Conservation (phyloP, 2,329 filamentous ascomycete species). For the Colletotrichum echinochloae region DNA sequence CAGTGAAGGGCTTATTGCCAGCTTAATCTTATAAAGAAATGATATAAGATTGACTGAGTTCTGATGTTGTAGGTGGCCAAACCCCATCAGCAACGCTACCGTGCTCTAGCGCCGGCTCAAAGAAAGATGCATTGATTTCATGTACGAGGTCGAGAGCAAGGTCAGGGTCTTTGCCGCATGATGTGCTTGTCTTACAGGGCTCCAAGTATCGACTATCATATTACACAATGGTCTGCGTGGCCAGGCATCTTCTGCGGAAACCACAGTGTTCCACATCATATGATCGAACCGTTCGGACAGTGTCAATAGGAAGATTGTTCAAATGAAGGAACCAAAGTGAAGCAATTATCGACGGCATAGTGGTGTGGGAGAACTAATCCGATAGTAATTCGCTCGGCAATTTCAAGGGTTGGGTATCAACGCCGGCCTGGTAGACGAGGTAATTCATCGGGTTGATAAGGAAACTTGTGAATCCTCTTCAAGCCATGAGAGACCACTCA, state of each 20-base stretch:
- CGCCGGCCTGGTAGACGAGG: conserved; percentile 40
- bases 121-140: conserved; percentile 42
- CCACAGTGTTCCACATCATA: conserved; percentile 45
- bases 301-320: conserved; percentile 42
- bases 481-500: conserved; percentile 42
- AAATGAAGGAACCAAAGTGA: conserved; percentile 43
- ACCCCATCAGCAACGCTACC: conserved; percentile 45
- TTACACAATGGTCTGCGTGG: conserved; percentile 42
- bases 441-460: neutral
- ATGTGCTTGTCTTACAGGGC: conserved; percentile 24
- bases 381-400: conserved; percentile 43
- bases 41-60: neutral
- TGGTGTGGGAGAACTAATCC: conserved; percentile 44
- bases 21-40: conserved; percentile 47
- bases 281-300: conserved; percentile 42
- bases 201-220: conserved; percentile 45
- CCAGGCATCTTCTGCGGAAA: conserved; percentile 43
- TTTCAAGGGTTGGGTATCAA: conserved; percentile 44
- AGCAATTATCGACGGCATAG: conserved; percentile 43
- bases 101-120: conserved; percentile 43
- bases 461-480: neutral
- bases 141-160: conserved; percentile 43
- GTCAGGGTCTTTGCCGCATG: neutral
- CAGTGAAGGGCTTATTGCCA: conserved; percentile 45
- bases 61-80: conserved; percentile 41